Base-by-base conservation (phyloP, 2,329 filamentous ascomycete genomes). In the Pseudogymnoascus destructans region DNA sequence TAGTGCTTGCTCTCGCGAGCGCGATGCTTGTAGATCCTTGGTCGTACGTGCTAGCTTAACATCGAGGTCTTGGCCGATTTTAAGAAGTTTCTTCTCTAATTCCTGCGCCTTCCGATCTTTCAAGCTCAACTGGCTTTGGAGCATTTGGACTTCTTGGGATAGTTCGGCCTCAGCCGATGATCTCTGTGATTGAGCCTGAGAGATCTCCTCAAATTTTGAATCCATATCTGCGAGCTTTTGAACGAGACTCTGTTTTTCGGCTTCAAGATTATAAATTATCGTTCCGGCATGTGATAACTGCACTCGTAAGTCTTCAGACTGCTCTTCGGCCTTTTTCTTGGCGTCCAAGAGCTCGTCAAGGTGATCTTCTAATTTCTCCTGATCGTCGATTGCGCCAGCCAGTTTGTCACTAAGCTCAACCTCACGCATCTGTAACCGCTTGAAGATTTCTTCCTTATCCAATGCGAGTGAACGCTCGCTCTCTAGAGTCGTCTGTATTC, bases 361-460 rank as follows among this genome's bases (percentile, higher is more conserved):
- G 69, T 98, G 90, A 62, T 95, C 90, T 71, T 98, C 93, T 0
- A 98, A 79, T 58, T 85, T 85, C 68, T 97, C 92, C 69, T 97
- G 92, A 65, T 99, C 95, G 19, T 95, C 87, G 60, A 97, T 82
- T 27, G 92, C 92, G 36, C 88, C 92, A 35, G 89, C 81, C 25
- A 99, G 79, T 73, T 97, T 96, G 67, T 98, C 95, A 57, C 86
- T 88, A 3, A 99, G 79, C 69, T 98, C 92, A 9, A 84, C 79
- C 72, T 98, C 93, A n/a, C 93, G 86, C 57, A 85, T 75, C 68
- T 96, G 93, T 19, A 98, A 77, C n/a, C 95, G 83, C 69, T 92
- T 95, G 77, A 97, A 98, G 61, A 99, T 98, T 67, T 98, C 93
- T 69, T 99, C 95, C 70, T 98, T 98, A 72, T 99, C 93, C 4